Evolutionary conservation across 352 stramenopile genomes (phyloP).

Genomic region (Phytophthora pseudosyringae): DNA sequence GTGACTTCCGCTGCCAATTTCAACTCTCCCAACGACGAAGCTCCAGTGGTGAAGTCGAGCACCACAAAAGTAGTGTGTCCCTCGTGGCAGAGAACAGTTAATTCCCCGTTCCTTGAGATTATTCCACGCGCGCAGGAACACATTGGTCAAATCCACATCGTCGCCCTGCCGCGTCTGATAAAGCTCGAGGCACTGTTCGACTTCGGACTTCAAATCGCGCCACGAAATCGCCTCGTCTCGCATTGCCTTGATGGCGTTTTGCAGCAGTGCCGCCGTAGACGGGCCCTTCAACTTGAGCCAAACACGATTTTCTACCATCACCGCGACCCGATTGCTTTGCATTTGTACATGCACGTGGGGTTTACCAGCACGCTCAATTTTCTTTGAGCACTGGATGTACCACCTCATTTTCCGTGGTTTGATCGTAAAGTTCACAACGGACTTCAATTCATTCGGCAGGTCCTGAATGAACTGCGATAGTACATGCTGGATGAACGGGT

Average conservation of each 20-base stretch:
- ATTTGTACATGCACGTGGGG: constrained; percentile 38
- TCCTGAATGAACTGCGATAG: constrained; percentile 52
- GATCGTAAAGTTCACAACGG: constrained; percentile 60
- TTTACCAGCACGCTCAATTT: constrained; percentile 40
- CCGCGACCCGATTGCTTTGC: constrained; percentile 16
- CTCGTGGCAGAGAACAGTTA: constrained; percentile 32
- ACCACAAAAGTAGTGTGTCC: constrained; percentile 54
- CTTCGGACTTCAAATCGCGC: constrained; percentile 44
- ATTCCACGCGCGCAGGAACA: constrained; percentile 56
- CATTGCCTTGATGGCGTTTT: constrained; percentile 43
- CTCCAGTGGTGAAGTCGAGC: constrained; percentile 57
- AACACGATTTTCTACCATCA: constrained; percentile 47
- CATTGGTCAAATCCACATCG: constrained; percentile 25
- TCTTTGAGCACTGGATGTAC: constrained; percentile 58
- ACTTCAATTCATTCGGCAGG: constrained; percentile 40
- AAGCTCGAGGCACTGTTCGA: constrained; percentile 34
- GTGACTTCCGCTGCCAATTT: constrained; percentile 65
- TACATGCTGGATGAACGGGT: constrained; percentile 49
- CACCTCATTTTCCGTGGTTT: constrained; percentile 66
- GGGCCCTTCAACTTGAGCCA: constrained; percentile 47
- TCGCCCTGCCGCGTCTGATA: constrained; percentile 14
- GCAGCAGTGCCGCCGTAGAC: constrained; percentile 44
- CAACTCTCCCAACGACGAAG: constrained; percentile 58
- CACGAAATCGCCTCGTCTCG: constrained; percentile 46
- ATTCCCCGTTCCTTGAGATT: constrained; percentile 41